Conservation (phyloP, 352 stramenopile species). For the Albugo candida region DNA sequence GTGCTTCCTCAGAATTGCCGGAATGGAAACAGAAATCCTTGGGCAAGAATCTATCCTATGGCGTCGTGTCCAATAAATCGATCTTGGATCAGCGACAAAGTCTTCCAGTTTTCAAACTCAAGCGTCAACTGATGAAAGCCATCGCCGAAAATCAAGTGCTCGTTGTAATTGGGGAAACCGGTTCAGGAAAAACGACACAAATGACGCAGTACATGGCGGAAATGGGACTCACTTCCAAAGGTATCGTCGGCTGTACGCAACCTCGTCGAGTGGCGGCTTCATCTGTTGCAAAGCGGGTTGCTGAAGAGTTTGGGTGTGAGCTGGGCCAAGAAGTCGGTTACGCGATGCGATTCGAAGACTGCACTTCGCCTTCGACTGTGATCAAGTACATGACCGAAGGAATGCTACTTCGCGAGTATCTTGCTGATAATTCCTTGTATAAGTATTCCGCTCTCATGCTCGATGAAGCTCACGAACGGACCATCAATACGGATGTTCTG, state of each 20-base stretch:
- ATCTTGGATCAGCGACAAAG: slow-evolving; percentile 94
- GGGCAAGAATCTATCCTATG: slow-evolving; percentile 92
- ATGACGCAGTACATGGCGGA: slow-evolving; percentile 99
- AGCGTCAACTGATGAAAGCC: slow-evolving; percentile 87
- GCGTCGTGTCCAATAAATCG: slow-evolving; percentile 87
- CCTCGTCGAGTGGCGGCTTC: slow-evolving; percentile 94
- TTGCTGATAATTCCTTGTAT: slow-evolving; percentile 91
- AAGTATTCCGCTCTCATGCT: slow-evolving; percentile 93
- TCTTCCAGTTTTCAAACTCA: slow-evolving; percentile 95
- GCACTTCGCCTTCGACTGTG: slow-evolving; percentile 80
- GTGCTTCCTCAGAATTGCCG: slow-evolving; percentile 77
- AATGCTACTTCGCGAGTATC: slow-evolving; percentile 98
- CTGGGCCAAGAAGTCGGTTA: slow-evolving; percentile 88
- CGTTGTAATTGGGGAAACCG: slow-evolving; percentile 98
- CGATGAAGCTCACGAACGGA: slow-evolving; percentile 96
- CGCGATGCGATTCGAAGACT: slow-evolving; percentile 80
- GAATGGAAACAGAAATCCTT: slow-evolving; percentile 97
- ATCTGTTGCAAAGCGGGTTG: slow-evolving; percentile 93
- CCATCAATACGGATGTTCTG: slow-evolving; percentile 97
- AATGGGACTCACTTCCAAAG: slow-evolving; percentile 90
- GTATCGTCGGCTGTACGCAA: slow-evolving; percentile 96
- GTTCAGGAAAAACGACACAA: slow-evolving; percentile 97
- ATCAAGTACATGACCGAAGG: slow-evolving; percentile 99
- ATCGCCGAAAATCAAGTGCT: slow-evolving; percentile 92
- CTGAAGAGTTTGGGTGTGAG: slow-evolving; percentile 89